Evolutionary conservation across 2,329 filamentous ascomycete species (phyloP).

Genomic region (Calycina marina): DNA sequence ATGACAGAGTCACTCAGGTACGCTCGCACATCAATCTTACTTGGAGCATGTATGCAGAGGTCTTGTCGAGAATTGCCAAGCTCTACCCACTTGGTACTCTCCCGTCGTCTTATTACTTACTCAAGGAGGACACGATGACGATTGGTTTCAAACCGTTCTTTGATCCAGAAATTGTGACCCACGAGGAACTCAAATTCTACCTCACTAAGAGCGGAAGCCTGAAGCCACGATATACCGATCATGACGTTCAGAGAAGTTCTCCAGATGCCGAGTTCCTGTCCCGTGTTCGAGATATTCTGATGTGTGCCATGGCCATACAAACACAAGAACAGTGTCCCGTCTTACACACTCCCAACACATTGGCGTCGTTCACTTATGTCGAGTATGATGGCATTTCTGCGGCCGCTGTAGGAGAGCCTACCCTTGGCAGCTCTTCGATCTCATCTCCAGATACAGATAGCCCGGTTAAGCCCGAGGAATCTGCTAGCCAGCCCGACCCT

Average conservation of each 20-base stretch:
- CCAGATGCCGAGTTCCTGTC: conserved; percentile 52
- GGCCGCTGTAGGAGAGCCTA: neutral
- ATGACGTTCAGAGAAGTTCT: conserved; percentile 34
- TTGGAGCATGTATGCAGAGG: conserved; percentile 51
- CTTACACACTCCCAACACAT: conserved; percentile 26
- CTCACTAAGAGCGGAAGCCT: conserved; percentile 23
- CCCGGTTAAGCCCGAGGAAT: neutral
- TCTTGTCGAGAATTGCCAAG: conserved; percentile 41
- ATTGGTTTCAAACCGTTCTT: conserved; percentile 48
- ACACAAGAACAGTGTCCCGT: conserved; percentile 27
- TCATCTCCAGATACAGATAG: neutral
- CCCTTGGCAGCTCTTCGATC: conserved; percentile 29
- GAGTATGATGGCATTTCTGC: too few species aligned
- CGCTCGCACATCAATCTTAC: conserved; percentile 41
- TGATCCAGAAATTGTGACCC: conserved; percentile 30
- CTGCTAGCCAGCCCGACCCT: neutral
- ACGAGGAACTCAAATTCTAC: conserved; percentile 36
- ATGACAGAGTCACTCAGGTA: conserved; percentile 34
- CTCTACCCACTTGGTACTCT: conserved; percentile 43
- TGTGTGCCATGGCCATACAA: conserved; percentile 44
- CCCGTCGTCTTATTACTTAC: conserved; percentile 42
- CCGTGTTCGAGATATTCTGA: conserved; percentile 46
- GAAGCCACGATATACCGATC: conserved; percentile 34
- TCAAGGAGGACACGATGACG: conserved; percentile 54
- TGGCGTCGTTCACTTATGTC: conserved; percentile 35